These are phyloP conservation scores for Podospora fimiseda DNA, from an alignment of 495 filamentous ascomycete species.

Conservation along the genomic window DNA sequence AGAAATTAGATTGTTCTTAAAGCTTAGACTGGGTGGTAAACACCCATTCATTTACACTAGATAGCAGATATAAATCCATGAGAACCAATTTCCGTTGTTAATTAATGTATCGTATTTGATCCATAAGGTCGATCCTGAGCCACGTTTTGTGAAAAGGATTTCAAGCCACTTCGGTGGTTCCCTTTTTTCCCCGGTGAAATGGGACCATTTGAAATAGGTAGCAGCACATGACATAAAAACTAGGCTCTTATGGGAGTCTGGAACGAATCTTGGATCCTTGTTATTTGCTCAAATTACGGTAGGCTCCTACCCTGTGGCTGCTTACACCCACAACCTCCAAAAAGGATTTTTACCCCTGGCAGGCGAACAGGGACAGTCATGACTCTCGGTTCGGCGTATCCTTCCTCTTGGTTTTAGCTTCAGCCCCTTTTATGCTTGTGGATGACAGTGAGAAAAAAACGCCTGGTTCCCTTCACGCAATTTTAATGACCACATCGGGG, in stretches of 20 bases:
- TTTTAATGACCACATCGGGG: neutral
- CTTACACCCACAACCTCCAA: neutral
- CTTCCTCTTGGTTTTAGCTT: neutral
- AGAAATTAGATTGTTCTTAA: neutral
- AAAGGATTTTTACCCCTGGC: neutral
- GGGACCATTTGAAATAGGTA: neutral
- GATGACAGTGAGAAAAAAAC: neutral
- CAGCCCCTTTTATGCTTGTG: neutral
- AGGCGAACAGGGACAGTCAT: neutral
- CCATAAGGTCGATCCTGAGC: neutral
- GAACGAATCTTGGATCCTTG: constrained; percentile 3
- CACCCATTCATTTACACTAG: neutral
- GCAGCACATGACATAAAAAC: neutral
- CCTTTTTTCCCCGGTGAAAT: too few relatives aligned
- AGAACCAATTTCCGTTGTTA: constrained; percentile 2
- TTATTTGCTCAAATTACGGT: constrained; percentile 1
- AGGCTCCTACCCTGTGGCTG: constrained; percentile 1
- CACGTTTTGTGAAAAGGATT: too few relatives aligned
- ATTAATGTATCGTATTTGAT: constrained; percentile 3
- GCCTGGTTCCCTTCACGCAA: neutral
- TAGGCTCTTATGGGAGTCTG: constrained; percentile 3
- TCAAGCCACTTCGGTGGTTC: too few relatives aligned
- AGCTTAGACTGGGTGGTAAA: neutral
- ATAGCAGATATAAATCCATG: constrained; percentile 3
- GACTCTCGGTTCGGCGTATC: neutral